Percentiles rank a stretch among this genome's conserved stretches.
These are phyloP conservation scores for Saprolegnia parasitica DNA, from an alignment of 352 stramenopile species.

Conservation along the genomic window DNA sequence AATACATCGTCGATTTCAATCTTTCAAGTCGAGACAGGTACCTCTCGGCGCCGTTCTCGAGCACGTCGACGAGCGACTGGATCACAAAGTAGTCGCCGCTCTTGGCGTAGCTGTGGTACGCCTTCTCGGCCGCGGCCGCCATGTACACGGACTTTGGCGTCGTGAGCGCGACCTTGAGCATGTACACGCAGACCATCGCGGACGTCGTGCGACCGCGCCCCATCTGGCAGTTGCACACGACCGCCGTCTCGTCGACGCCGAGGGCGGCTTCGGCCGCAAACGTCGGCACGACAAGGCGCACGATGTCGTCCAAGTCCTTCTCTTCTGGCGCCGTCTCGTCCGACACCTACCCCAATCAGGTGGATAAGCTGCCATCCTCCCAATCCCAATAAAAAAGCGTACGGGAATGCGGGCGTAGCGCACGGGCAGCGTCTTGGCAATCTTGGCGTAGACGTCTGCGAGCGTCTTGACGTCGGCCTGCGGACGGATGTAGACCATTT, in stretches of 20 bases:
- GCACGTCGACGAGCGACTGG: constrained; percentile 53
- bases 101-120: constrained; percentile 7
- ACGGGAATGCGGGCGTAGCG: constrained; percentile 22
- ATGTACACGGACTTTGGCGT: not conserved
- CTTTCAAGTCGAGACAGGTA: not conserved
- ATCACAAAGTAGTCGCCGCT: constrained; percentile 70
- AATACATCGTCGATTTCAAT: not conserved
- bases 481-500: constrained; percentile 9
- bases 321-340: constrained; percentile 37
- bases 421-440: constrained; percentile 14
- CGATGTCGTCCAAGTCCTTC: constrained; percentile 35
- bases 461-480: constrained; percentile 15
- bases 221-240: constrained; percentile 23
- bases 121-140: not conserved
- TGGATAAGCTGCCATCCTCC: too few species aligned
- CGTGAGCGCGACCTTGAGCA: constrained; percentile 2
- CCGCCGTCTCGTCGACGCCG: constrained; percentile 6
- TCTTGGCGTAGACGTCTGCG: constrained; percentile 14
- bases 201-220: constrained; percentile 12
- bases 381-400: not conserved
- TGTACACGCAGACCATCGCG: constrained; percentile 10
- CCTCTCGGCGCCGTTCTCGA: constrained; percentile 55
- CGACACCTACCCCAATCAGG: constrained; percentile 29
- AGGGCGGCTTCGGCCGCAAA: not conserved
- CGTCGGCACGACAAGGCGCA: constrained; percentile 12